These are phyloP conservation scores for Parasitella parasitica DNA, from an alignment of 371 early-diverging fungal species.

Conservation along the genomic window DNA sequence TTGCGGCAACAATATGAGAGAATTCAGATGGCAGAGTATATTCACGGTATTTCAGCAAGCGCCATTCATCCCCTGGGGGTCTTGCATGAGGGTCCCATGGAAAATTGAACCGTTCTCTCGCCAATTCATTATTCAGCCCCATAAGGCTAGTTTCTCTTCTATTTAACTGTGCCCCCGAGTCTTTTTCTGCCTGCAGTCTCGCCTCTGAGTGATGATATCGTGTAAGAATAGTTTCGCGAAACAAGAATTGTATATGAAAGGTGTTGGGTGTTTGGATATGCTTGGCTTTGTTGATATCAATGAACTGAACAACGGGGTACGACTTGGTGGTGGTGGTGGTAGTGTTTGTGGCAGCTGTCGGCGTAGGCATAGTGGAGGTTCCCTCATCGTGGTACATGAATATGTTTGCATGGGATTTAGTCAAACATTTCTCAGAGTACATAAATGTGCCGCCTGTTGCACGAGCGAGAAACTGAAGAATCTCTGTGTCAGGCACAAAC, in stretches of 20 bases:
- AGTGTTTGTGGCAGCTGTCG: not conserved
- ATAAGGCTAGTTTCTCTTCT: slow-evolving; percentile 1
- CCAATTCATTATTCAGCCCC: slow-evolving; percentile 4
- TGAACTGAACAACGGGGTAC: slow-evolving; percentile 13
- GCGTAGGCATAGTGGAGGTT: not conserved
- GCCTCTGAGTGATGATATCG: slow-evolving; percentile 18
- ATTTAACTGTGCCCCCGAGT: slow-evolving; percentile 11
- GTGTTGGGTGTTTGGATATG: slow-evolving; percentile 30
- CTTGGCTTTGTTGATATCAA: slow-evolving; percentile 15
- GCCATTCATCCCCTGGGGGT: slow-evolving; percentile 77
- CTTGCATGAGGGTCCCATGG: slow-evolving; percentile 85
- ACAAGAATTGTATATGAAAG: slow-evolving; percentile 33
- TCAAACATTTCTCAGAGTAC: slow-evolving; percentile 71
- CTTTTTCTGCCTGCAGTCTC: slow-evolving; percentile 15
- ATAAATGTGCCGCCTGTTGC: slow-evolving; percentile 82
- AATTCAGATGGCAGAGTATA: slow-evolving; percentile 71
- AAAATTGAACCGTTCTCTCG: slow-evolving; percentile 51
- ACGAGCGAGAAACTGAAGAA: slow-evolving; percentile 77
- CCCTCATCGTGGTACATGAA: not conserved
- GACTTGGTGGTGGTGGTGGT: not conserved
- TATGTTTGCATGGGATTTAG: not conserved
- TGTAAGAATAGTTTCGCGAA: slow-evolving; percentile 30
- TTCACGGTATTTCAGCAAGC: slow-evolving; percentile 72
- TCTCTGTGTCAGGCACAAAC: slow-evolving; percentile 87
- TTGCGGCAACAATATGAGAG: slow-evolving; percentile 72